Base-by-base conservation (phyloP, 352 stramenopile genomes). In the Phytophthora megakarya region DNA sequence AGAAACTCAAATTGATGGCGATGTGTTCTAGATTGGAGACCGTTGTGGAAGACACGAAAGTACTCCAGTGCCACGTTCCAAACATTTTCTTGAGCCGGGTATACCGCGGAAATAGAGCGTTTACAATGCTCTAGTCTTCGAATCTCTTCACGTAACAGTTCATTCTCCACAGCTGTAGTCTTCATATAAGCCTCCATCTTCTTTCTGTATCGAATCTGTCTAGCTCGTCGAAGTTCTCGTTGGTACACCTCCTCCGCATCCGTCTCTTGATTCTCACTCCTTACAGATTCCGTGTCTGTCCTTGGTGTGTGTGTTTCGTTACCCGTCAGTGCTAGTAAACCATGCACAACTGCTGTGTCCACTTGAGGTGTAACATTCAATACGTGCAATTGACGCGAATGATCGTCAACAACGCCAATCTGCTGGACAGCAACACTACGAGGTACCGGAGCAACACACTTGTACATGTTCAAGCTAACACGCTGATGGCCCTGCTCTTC, bases 41-140 rank as follows among this genome's bases (percentile, higher is more conserved):
- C 61, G 18, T 15, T 40, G 8, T 52, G 51, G 13, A 66, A 66
- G 21, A 66, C 26, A 8, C 21, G 42, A 13, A 60, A 66, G 39
- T 59, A 66, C 10, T 59, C 48, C 1, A 48, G 6, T n/a, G 50
- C 40, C 10, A 60, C 47, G 3, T n/a, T 60, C 58, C 58, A 66
- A 15, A 60, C 11, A 44, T 32, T 46, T 26, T 48, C 47, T 23
- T 37, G 23, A 12, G 37, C 39, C 3, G 46, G 47, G 12, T 39
- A 11, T 15, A 44, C 22, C 5, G 30, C 9, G 1, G 32, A 19
- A 25, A 47, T 19, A 5, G 5, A 15, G 19, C 19, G 54, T 22
- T 32, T 43, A 4, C 30, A 32, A 6, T 47, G 19, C 11, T 54
- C 54, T 9, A 62, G 28, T 26, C 21, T 28, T 8, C 45, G 2